Conservation (phyloP, 345 rosid species). For the Eucalyptus paniculata region DNA sequence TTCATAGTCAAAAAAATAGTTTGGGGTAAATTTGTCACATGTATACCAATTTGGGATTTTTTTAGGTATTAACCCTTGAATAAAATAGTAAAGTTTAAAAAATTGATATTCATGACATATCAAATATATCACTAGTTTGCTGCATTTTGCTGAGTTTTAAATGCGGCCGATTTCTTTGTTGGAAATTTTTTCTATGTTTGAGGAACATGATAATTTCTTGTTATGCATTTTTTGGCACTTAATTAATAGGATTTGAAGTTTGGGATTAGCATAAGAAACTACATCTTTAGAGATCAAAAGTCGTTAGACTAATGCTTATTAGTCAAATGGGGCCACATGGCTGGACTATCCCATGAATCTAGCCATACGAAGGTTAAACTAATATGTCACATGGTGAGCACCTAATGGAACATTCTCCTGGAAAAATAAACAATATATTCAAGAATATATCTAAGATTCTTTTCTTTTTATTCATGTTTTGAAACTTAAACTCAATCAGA, state of each 20-base stretch:
- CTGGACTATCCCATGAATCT: background rate
- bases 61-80: too few species aligned
- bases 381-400: background rate
- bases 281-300: background rate
- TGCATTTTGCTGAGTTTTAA: background rate
- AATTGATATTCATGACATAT: background rate
- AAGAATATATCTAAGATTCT: too few species aligned
- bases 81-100: too few species aligned
- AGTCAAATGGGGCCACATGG: background rate
- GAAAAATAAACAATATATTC: background rate
- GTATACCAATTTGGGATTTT: too few species aligned
- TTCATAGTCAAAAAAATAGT: too few species aligned
- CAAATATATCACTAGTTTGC: background rate
- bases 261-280: background rate
- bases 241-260: background rate
- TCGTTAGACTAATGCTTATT: background rate
- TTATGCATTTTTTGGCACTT: background rate
- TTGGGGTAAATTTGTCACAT: too few species aligned
- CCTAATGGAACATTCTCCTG: background rate
- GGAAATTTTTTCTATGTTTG: background rate
- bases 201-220: background rate
- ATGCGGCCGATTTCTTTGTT: background rate
- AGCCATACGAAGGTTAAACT: background rate
- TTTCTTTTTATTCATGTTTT: background rate
- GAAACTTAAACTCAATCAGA: background rate